These are phyloP conservation scores for Picea abies DNA, from an alignment of 83 land plant species.

Conservation along the genomic window DNA sequence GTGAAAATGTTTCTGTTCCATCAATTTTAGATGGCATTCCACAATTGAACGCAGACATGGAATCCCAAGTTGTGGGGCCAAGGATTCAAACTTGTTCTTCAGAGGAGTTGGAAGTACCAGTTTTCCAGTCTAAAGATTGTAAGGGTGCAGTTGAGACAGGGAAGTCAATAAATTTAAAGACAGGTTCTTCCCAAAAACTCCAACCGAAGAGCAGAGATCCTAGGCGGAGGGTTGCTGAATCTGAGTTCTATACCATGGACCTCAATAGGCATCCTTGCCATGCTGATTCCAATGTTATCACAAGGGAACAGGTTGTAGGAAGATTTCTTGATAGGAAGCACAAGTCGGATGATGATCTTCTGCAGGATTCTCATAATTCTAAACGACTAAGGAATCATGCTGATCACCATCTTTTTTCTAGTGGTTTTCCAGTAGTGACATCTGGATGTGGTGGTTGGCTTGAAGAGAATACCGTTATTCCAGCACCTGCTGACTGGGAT, in stretches of 20 bases:
- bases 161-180: neutral
- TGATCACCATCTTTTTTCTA: neutral
- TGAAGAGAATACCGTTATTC: constrained; percentile 35
- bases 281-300: constrained; percentile 11
- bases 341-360: constrained; percentile 21
- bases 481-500: constrained; percentile 20
- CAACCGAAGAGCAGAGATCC: constrained; percentile 61
- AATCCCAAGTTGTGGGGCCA: neutral
- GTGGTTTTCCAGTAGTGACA: constrained; percentile 18
- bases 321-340: constrained; percentile 31
- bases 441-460: constrained; percentile 74
- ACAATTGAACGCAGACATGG: neutral
- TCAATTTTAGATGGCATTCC: neutral
- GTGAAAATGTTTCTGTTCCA: neutral
- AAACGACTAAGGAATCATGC: constrained; percentile 35
- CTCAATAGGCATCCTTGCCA: constrained; percentile 9
- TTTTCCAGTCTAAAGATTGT: neutral
- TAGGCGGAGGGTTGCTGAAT: constrained; percentile 46
- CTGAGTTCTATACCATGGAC: constrained; percentile 21
- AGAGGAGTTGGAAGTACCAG: neutral
- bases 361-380: constrained; percentile 11
- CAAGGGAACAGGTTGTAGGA: constrained; percentile 15
- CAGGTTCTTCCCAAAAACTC: constrained; percentile 18
- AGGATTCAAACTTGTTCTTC: constrained; percentile 6
- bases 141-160: constrained; percentile 5